phyloP scores from a whole-genome alignment of 345 rosid species.

The Stellera chamaejasme region DNA sequence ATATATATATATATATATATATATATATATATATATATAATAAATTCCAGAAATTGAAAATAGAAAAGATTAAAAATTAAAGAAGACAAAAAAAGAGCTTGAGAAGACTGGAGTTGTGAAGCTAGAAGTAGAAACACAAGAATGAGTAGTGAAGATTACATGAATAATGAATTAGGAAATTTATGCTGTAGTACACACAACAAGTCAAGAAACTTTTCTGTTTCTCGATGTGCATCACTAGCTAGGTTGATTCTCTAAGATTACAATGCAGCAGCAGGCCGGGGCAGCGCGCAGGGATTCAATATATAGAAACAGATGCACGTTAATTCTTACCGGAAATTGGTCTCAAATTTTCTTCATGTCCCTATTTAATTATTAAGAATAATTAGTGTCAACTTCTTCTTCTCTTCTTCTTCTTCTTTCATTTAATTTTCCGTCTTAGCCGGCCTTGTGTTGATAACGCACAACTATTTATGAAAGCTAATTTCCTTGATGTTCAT shows the following conservation, averaged over 20 bases:
- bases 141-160: conserved; percentile 12
- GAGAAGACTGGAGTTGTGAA: conserved; percentile 3
- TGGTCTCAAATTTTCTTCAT: no score
- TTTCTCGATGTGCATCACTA: neutral
- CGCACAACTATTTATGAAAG: no score
- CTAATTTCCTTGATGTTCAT: no score
- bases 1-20: neutral
- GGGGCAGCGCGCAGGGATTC: no score
- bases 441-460: no score
- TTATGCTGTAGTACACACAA: neutral
- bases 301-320: no score
- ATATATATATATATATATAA: neutral
- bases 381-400: no score
- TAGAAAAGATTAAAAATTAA: neutral
- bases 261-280: neutral
- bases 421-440: no score
- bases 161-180: neutral
- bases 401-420: no score
- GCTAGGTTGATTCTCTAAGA: neutral
- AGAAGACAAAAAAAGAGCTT: neutral
- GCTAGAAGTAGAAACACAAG: conserved; percentile 7
- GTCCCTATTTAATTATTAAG: no score
- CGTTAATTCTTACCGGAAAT: no score
- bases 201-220: neutral
- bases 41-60: neutral